Evolutionary conservation across 2,329 filamentous ascomycete species (phyloP).

Genomic region (Fusarium xyrophilum): DNA sequence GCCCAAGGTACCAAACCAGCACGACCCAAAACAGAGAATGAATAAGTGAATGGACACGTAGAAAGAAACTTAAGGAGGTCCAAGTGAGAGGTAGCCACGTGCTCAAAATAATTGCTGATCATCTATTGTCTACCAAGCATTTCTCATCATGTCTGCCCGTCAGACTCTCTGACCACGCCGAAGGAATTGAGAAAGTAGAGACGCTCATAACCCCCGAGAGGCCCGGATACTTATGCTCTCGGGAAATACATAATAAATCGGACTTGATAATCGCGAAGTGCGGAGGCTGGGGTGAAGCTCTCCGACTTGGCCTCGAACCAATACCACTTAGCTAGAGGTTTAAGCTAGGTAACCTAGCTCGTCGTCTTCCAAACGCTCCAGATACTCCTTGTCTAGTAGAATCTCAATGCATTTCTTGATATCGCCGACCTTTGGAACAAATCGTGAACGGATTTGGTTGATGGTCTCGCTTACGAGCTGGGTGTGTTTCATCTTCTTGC

Average conservation of each 20-base stretch:
- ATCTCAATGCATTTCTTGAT: constrained; percentile 99
- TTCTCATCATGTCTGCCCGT: constrained; percentile 14
- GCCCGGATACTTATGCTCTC: background rate
- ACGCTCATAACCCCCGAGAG: constrained; percentile 8
- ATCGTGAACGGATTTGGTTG: constrained; percentile 89
- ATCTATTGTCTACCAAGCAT: constrained; percentile 28
- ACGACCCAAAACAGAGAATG: constrained; percentile 8
- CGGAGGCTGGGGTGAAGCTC: background rate
- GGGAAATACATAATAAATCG: constrained; percentile 12
- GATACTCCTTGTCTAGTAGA: constrained; percentile 96
- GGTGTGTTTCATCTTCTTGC: constrained; percentile 98
- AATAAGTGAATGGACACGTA: constrained; percentile 4
- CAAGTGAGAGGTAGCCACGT: background rate
- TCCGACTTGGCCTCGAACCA: background rate
- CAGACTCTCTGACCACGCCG: constrained; percentile 10
- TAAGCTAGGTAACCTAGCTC: constrained; percentile 94
- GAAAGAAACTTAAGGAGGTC: background rate
- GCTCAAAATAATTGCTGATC: constrained; percentile 17
- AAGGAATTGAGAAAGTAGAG: constrained; percentile 23
- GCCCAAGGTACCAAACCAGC: constrained; percentile 2
- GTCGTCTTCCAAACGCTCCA: constrained; percentile 93
- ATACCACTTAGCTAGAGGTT: constrained; percentile 33
- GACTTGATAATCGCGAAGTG: background rate
- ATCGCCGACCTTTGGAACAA: constrained; percentile 89
- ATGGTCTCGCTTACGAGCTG: constrained; percentile 96